Conservation (phyloP, 2,329 filamentous ascomycete genomes). For the Colletotrichum tofieldiae region DNA sequence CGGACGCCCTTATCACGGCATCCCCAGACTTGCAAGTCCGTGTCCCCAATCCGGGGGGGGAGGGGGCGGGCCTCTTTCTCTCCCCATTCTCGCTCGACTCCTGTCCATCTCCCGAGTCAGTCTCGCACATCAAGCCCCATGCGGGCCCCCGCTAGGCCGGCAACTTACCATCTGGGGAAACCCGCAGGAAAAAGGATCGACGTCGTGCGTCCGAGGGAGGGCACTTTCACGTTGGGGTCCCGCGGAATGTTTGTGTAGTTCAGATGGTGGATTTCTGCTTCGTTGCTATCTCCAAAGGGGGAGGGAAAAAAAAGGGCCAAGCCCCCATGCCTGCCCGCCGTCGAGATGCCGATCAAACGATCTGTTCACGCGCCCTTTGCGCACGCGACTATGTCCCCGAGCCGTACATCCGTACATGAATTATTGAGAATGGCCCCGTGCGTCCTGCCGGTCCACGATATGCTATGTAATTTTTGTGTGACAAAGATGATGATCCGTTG, state of each 20-base stretch:
- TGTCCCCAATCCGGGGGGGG: not conserved
- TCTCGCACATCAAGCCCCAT: slow-evolving; percentile 4
- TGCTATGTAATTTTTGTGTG: slow-evolving; percentile 7
- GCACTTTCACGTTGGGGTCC: not conserved
- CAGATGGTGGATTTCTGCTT: not conserved
- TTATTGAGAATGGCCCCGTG: not conserved
- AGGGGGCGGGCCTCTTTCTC: not conserved
- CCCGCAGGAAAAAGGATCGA: slow-evolving; percentile 17
- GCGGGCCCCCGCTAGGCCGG: slow-evolving; percentile 15
- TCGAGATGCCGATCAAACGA: not conserved
- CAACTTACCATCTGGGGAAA: slow-evolving; percentile 16
- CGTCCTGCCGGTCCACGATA: slow-evolving; percentile 2
- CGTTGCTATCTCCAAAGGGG: not conserved
- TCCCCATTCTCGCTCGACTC: not conserved
- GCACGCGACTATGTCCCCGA: not conserved
- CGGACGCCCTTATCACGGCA: slow-evolving; percentile 8
- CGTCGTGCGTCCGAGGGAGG: slow-evolving; percentile 12
- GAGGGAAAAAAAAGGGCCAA: not conserved
- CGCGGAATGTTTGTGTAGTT: not conserved
- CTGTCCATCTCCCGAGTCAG: slow-evolving; percentile 40
- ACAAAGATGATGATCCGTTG: slow-evolving; percentile 4
- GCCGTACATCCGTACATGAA: not conserved
- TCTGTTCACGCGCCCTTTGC: not conserved
- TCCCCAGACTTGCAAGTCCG: not conserved
- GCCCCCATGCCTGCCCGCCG: not conserved